phyloP scores from a whole-genome alignment of 306 rosid genomes.

The Rubus idaeus region DNA sequence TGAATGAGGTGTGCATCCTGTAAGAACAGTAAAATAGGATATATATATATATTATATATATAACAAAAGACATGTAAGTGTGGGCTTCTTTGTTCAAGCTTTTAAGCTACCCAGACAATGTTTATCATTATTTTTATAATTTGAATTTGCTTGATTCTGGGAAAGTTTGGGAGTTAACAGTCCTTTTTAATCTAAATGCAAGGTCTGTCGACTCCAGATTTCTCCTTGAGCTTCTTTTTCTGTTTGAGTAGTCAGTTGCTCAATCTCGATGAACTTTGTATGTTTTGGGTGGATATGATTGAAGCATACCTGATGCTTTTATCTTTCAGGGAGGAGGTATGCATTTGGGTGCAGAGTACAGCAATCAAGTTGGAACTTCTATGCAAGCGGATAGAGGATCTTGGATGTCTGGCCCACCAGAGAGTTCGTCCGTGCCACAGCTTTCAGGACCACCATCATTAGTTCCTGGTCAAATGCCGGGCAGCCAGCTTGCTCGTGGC shows the following conservation, averaged over 20 bases:
- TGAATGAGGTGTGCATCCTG: background rate
- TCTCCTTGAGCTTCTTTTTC: background rate
- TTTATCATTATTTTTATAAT: background rate
- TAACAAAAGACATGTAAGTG: background rate
- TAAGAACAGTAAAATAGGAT: background rate
- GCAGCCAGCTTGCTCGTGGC: constrained; percentile 56
- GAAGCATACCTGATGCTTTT: constrained; percentile 2
- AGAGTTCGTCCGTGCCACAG: constrained; percentile 48
- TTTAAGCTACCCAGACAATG: background rate
- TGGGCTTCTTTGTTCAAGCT: background rate
- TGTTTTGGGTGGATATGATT: background rate
- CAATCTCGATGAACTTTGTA: background rate
- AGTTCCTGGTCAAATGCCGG: constrained; percentile 56
- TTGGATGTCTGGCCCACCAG: constrained; percentile 66
- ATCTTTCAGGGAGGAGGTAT: constrained; percentile 59
- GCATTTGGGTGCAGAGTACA: constrained; percentile 62
- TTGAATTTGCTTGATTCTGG: background rate
- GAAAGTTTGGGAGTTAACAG: background rate
- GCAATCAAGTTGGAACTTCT: constrained; percentile 64
- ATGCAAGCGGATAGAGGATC: constrained; percentile 78
- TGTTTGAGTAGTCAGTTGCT: background rate
- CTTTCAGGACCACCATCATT: constrained; percentile 55
- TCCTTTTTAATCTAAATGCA: background rate
- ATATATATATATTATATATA: background rate
- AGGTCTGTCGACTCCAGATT: background rate